Conservation (phyloP, 306 rosid species). For the Lithocarpus polystachyus region DNA sequence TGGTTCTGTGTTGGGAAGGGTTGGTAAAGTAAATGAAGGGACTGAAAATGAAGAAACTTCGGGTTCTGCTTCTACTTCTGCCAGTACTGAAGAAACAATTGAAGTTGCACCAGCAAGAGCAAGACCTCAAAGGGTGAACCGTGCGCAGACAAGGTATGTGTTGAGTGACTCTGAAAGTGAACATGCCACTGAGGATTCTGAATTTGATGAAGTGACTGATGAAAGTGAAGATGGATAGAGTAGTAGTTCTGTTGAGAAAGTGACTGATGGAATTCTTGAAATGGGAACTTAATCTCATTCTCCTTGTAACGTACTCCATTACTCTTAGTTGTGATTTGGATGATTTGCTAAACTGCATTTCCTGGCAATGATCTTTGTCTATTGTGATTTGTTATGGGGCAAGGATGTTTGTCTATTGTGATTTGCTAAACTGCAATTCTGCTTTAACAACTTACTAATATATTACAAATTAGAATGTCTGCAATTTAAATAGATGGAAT, state of each 20-base stretch:
- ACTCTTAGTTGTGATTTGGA: no score
- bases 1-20: constrained; percentile 54
- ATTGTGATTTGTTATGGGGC: no score
- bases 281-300: not conserved
- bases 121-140: constrained; percentile 61
- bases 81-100: constrained; percentile 24
- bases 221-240: constrained; percentile 43
- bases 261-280: no score
- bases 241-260: not conserved
- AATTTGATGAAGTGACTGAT: constrained; percentile 29
- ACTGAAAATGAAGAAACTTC: constrained; percentile 31
- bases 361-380: no score
- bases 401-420: not conserved
- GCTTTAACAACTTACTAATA: no score
- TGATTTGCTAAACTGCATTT: no score
- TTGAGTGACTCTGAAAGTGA: constrained; percentile 73
- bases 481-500: no score
- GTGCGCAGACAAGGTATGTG: constrained; percentile 42
- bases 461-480: no score
- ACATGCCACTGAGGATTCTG: constrained; percentile 39
- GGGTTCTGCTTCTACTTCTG: constrained; percentile 40
- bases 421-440: not conserved
- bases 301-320: no score
- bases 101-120: constrained; percentile 47
- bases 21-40: constrained; percentile 26